These are phyloP conservation scores for Coprinellus micaceus DNA, from an alignment of 768 basidiomycete species.

Conservation along the genomic window DNA sequence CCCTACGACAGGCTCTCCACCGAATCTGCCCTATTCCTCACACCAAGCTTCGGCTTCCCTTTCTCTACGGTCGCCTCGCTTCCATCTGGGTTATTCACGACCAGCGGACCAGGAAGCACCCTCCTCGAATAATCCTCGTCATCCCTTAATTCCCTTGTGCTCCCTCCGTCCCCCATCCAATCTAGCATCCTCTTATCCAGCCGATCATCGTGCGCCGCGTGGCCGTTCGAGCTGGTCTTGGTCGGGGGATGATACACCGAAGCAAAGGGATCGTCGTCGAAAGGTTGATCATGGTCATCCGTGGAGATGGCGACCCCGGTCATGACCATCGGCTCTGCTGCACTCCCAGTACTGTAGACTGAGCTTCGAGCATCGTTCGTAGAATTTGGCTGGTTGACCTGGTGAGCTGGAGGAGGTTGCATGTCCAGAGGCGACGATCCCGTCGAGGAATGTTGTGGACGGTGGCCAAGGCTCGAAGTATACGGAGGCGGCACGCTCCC, in stretches of 20 bases:
- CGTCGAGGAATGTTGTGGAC: not conserved
- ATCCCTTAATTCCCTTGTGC: conserved; percentile 37
- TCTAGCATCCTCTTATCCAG: conserved; percentile 27
- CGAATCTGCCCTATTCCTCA: not conserved
- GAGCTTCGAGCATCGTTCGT: conserved; percentile 5
- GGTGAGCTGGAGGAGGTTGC: not conserved
- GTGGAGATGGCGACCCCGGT: not conserved
- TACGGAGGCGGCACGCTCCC: conserved; percentile 5
- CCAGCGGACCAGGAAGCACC: conserved; percentile 3
- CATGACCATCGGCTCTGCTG: not conserved
- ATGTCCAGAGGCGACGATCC: not conserved
- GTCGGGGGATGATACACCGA: not conserved
- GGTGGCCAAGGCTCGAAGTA: not conserved
- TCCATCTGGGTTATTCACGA: not conserved
- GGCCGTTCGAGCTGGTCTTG: conserved; percentile 20
- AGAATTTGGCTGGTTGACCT: not conserved
- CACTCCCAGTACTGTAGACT: conserved; percentile 8
- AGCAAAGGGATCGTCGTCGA: conserved; percentile 1
- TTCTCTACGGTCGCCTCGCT: not conserved
- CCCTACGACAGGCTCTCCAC: not conserved
- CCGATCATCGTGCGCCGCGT: not conserved
- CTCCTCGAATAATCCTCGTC: conserved; percentile 52
- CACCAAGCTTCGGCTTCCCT: not conserved
- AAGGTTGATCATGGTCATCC: not conserved
- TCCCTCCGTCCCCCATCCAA: conserved; percentile 24